Evolutionary conservation across 2,329 filamentous ascomycete genomes (phyloP).

Genomic region (Fusarium avenaceum): DNA sequence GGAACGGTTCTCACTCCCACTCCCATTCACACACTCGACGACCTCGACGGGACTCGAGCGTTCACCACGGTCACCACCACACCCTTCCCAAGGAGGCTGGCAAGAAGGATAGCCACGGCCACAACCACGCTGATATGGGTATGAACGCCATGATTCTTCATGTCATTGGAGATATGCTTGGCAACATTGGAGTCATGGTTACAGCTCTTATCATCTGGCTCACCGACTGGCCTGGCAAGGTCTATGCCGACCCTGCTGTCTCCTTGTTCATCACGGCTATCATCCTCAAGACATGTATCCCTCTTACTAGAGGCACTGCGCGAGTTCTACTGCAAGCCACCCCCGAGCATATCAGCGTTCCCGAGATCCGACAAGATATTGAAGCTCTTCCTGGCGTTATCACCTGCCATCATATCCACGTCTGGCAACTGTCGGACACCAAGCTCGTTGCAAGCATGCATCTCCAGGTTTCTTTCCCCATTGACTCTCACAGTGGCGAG

Average conservation of each 20-base stretch:
- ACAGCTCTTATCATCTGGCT: constrained; percentile 93
- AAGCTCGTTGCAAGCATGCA: constrained; percentile 95
- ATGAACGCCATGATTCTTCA: constrained; percentile 89
- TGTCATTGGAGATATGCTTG: constrained; percentile 85
- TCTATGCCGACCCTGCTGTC: constrained; percentile 91
- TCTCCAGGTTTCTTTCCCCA: constrained; percentile 90
- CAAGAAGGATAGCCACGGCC: constrained; percentile 76
- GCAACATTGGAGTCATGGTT: constrained; percentile 86
- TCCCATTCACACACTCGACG: constrained; percentile 47
- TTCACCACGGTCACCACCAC: constrained; percentile 84
- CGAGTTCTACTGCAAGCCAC: constrained; percentile 95
- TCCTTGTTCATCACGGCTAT: constrained; percentile 93
- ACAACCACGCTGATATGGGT: constrained; percentile 90
- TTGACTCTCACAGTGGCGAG: constrained; percentile 81
- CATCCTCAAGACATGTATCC: constrained; percentile 79
- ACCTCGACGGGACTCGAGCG: constrained; percentile 62
- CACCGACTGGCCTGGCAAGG: constrained; percentile 82
- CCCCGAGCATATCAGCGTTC: constrained; percentile 86
- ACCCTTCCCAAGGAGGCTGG: constrained; percentile 74
- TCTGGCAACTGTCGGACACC: constrained; percentile 97
- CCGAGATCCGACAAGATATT: constrained; percentile 94
- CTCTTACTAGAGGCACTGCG: constrained; percentile 82
- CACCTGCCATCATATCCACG: constrained; percentile 94
- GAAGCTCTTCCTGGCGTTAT: constrained; percentile 85
- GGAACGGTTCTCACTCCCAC: constrained; percentile 33